These are phyloP conservation scores for Fraxinus ornus DNA, from an alignment of 305 asterid species.

Conservation along the genomic window DNA sequence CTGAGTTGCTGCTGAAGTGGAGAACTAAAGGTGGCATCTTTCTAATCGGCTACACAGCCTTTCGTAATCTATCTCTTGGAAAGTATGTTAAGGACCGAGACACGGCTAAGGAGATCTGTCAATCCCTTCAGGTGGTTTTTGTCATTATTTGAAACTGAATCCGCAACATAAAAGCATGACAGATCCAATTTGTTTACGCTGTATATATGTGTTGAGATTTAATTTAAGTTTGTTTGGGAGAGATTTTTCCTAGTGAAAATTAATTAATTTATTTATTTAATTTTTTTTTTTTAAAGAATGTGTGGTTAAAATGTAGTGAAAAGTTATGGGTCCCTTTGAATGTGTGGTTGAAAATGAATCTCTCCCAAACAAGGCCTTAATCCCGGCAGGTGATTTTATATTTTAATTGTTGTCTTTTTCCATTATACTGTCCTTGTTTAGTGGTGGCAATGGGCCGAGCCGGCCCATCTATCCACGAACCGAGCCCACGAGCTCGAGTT, in stretches of 20 bases:
- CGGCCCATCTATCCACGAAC: no score
- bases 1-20: conserved; percentile 77
- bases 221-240: background rate
- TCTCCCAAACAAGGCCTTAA: background rate
- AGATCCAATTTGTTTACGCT: background rate
- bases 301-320: background rate
- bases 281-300: background rate
- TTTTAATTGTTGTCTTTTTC: background rate
- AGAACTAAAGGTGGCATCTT: conserved; percentile 85
- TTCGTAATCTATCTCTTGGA: conserved; percentile 86
- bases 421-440: background rate
- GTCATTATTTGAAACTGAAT: conserved; percentile 21
- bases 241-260: background rate
- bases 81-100: conserved; percentile 85
- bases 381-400: background rate
- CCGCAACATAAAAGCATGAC: conserved; percentile 10
- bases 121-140: conserved; percentile 72
- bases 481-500: no score
- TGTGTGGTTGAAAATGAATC: background rate
- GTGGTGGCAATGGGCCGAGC: no score
- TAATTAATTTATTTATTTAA: background rate
- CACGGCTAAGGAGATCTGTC: conserved; percentile 71
- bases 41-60: conserved; percentile 84
- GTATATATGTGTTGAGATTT: background rate
- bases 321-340: background rate